These are phyloP conservation scores for Aureococcus anophagefferens DNA, from an alignment of 108 stramenopile genomes.

Conservation along the genomic window DNA sequence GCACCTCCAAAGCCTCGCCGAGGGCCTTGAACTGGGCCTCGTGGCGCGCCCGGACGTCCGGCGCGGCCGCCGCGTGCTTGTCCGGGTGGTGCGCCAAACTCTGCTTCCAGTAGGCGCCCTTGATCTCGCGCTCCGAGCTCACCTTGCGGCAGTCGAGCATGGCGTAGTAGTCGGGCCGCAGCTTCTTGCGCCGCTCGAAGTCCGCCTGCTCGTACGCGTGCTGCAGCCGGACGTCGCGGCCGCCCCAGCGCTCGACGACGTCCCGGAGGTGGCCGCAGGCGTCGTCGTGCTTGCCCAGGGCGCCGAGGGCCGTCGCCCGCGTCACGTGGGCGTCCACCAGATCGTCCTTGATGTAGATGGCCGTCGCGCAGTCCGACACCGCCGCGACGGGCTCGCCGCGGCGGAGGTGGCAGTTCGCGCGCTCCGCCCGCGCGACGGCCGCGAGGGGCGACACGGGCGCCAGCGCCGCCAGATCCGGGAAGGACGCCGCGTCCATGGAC, in stretches of 20 bases:
- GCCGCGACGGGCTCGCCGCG: not conserved
- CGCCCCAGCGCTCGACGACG: constrained; percentile 35
- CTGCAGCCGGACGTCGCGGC: constrained; percentile 20
- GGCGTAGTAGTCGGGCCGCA: constrained; percentile 43
- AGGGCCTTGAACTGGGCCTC: constrained; percentile 27
- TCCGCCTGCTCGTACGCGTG: constrained; percentile 45
- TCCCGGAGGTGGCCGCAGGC: constrained; percentile 23
- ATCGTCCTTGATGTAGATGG: constrained; percentile 7
- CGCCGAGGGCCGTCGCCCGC: constrained; percentile 32
- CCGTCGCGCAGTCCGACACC: constrained; percentile 5
- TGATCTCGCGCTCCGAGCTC: constrained; percentile 49
- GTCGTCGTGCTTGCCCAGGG: constrained; percentile 28
- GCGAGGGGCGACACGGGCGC: not conserved
- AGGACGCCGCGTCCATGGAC: not conserved
- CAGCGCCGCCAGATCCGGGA: not conserved
- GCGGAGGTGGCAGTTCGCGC: constrained; percentile 4
- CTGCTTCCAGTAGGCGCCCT: constrained; percentile 42
- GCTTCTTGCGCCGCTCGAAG: constrained; percentile 35
- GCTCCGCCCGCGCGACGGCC: constrained; percentile 4
- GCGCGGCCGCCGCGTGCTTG: not conserved
- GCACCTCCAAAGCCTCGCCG: constrained; percentile 48
- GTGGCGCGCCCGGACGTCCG: not conserved
- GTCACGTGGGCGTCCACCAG: constrained; percentile 32
- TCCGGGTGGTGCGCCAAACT: constrained; percentile 49
- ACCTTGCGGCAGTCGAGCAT: constrained; percentile 27